phyloP scores from a whole-genome alignment of 768 basidiomycete species.

The Tylopilus cervinicoccineus region DNA sequence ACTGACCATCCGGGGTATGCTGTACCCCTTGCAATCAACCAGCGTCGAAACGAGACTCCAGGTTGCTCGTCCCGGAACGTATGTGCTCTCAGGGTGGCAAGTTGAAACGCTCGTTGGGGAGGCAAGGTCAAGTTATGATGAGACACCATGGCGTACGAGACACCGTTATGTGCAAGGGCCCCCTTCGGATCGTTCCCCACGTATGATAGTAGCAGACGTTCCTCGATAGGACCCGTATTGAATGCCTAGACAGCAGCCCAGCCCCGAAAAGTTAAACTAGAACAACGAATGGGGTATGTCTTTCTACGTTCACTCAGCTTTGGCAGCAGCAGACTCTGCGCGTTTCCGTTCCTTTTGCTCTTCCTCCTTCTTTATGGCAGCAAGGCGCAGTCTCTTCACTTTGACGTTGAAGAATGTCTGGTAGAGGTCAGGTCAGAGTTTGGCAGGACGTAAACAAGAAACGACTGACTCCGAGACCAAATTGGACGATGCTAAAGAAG shows the following conservation, averaged over 20 bases:
- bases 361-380: conserved; percentile 48
- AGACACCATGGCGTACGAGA: conserved; percentile 32
- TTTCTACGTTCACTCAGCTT: conserved; percentile 16
- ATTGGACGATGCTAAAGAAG: conserved; percentile 79
- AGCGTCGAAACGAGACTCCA: conserved; percentile 52
- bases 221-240: conserved; percentile 5
- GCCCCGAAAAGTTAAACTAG: not conserved
- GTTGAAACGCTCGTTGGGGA: conserved; percentile 64
- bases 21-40: conserved; percentile 47
- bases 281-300: conserved; percentile 14
- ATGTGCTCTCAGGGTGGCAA: conserved; percentile 64
- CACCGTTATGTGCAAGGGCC: conserved; percentile 40
- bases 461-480: conserved; percentile 64
- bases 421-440: not conserved
- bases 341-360: conserved; percentile 34
- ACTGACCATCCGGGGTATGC: conserved; percentile 58
- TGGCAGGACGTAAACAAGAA: conserved; percentile 1
- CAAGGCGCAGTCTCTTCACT: conserved; percentile 58
- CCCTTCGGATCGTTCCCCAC: conserved; percentile 24
- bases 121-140: conserved; percentile 7
- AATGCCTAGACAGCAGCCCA: not conserved
- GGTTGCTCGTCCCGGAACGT: conserved; percentile 59
- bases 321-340: conserved; percentile 17
- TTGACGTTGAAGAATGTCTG: conserved; percentile 75
- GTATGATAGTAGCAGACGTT: conserved; percentile 32